Conservation (phyloP, 2,329 filamentous ascomycete genomes). For the Pseudodiploospora longispora region DNA sequence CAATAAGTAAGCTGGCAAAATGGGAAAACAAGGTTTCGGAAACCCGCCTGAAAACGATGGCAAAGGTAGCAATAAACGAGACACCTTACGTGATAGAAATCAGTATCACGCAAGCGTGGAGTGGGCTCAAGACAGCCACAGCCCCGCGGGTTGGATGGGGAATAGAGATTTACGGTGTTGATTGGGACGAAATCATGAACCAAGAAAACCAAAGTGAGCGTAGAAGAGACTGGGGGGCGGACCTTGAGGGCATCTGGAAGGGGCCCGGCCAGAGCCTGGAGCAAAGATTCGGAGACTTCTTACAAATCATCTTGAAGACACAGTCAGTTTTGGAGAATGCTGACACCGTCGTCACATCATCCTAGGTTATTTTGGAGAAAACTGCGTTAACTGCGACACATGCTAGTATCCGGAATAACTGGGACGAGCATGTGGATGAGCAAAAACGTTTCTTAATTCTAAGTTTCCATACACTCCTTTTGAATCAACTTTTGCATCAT, state of each 20-base stretch:
- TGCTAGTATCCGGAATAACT: too few relatives aligned
- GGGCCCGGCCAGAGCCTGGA: conserved; percentile 17
- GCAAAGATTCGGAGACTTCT: conserved; percentile 21
- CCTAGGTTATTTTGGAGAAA: not conserved
- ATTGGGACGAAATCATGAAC: conserved; percentile 31
- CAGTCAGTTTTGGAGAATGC: conserved; percentile 19
- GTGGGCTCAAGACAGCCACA: conserved; percentile 10
- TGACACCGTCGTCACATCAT: not conserved
- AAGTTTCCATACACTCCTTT: too few relatives aligned
- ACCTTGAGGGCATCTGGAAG: conserved; percentile 24
- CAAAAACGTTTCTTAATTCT: too few relatives aligned
- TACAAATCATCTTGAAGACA: conserved; percentile 22
- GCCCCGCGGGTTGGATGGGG: conserved; percentile 20
- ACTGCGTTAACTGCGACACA: too few relatives aligned
- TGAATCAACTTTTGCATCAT: too few relatives aligned
- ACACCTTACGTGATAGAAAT: conserved; percentile 26
- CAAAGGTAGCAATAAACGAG: conserved; percentile 20
- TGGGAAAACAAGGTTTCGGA: conserved; percentile 7
- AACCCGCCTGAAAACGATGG: conserved; percentile 19
- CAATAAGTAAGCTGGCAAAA: not conserved
- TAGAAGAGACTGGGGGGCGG: conserved; percentile 23
- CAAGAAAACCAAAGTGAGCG: conserved; percentile 14
- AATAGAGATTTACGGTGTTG: conserved; percentile 23
- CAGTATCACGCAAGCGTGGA: conserved; percentile 21
- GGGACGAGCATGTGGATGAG: too few relatives aligned